These are phyloP conservation scores for Sporisorium iseilematis-ciliati DNA, from an alignment of 1,284 basidiomycete genomes.

Conservation along the genomic window DNA sequence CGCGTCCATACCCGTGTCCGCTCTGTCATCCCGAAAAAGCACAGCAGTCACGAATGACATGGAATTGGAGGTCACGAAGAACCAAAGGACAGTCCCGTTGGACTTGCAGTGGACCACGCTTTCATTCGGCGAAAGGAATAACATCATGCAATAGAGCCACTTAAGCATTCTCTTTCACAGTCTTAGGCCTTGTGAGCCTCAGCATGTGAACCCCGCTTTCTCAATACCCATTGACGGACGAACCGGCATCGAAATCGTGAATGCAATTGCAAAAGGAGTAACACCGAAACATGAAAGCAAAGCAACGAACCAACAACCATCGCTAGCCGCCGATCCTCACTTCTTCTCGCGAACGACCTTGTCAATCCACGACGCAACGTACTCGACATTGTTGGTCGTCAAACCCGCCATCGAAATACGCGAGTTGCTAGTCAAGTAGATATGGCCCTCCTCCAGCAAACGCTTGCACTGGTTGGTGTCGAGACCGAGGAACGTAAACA, in stretches of 20 bases:
- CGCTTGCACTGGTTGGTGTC: slow-evolving; percentile 76
- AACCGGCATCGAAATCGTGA: neutral
- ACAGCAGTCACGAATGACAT: too few species aligned
- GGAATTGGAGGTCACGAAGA: too few species aligned
- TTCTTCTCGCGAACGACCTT: slow-evolving; percentile 62
- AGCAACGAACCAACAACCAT: neutral
- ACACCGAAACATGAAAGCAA: neutral
- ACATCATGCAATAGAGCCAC: too few species aligned
- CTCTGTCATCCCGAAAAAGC: too few species aligned
- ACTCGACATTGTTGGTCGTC: slow-evolving; percentile 78
- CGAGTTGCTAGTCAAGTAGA: slow-evolving; percentile 88
- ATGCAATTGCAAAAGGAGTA: slow-evolving; percentile 23
- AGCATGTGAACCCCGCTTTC: too few species aligned
- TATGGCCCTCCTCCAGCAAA: slow-evolving; percentile 81
- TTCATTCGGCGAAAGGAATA: too few species aligned
- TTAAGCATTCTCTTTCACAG: neutral
- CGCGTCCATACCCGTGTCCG: too few species aligned
- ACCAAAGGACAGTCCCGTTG: too few species aligned
- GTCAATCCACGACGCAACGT: slow-evolving; percentile 68
- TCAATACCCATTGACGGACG: neutral
- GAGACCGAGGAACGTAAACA: slow-evolving; percentile 68
- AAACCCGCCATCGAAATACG: slow-evolving; percentile 91
- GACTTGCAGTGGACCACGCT: too few species aligned
- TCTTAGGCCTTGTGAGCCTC: neutral
- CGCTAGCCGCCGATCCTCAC: neutral